These are phyloP conservation scores for Boeremia exigua DNA, from an alignment of 2,329 filamentous ascomycete species.

Conservation along the genomic window DNA sequence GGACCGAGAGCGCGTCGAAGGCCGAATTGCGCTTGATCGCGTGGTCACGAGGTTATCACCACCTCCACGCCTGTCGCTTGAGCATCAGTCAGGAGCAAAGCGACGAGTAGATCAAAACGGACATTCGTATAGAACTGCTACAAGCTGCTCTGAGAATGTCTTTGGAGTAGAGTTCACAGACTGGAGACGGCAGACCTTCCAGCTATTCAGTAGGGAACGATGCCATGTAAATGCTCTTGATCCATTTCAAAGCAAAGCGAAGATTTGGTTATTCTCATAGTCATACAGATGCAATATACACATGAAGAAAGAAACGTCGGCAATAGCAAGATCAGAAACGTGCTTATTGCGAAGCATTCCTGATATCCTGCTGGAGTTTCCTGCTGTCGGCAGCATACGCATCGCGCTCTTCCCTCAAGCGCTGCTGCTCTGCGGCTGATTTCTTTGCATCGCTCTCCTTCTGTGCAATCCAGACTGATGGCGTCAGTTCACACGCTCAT, in stretches of 20 bases:
- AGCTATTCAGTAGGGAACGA: not conserved
- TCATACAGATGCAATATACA: slow-evolving; percentile 28
- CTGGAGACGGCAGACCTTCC: not conserved
- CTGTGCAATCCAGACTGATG: slow-evolving; percentile 44
- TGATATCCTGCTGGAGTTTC: slow-evolving; percentile 43
- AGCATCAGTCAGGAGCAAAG: not conserved
- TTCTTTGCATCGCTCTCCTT: slow-evolving; percentile 43
- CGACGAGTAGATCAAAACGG: no score
- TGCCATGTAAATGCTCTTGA: not conserved
- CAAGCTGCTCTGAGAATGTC: no score
- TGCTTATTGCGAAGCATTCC: slow-evolving; percentile 36
- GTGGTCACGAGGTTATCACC: slow-evolving; percentile 32
- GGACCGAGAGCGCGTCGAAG: slow-evolving; percentile 25
- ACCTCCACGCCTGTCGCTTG: not conserved
- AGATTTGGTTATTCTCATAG: slow-evolving; percentile 16
- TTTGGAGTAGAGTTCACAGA: no score
- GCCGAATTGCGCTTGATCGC: slow-evolving; percentile 23
- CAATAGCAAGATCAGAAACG: not conserved
- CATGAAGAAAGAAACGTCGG: slow-evolving; percentile 4
- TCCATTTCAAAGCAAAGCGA: slow-evolving; percentile 10
- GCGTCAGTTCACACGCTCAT: slow-evolving; percentile 15
- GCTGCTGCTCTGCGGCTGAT: slow-evolving; percentile 34
- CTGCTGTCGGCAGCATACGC: slow-evolving; percentile 40
- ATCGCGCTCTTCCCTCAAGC: slow-evolving; percentile 40
- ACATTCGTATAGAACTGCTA: no score